Base-by-base conservation (phyloP, 495 filamentous ascomycete genomes). In the Diplogelasinospora grovesii region DNA sequence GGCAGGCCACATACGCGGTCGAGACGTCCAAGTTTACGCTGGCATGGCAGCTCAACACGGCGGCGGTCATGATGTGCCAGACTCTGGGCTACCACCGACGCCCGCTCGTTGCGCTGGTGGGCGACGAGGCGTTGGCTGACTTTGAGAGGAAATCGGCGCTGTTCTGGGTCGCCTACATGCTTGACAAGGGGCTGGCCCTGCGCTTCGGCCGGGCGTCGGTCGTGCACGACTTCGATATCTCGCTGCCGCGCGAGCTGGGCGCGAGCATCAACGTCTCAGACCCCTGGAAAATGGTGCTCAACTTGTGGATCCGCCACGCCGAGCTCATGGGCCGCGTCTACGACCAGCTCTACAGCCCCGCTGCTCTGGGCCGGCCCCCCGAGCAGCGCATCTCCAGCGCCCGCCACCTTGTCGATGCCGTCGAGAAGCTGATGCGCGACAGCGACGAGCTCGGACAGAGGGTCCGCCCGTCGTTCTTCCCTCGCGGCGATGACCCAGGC, bases 211-310 rank as follows among this genome's bases (percentile, higher is more conserved):
- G 79, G 4, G 73, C 78, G 0, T 72, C 77, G 0, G 59, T 66
- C 4, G 69, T 83, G 21, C 77, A 79, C 20, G 78, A 83, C 52
- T 80, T 71, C 54, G 82, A 85, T 42, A 78, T 84, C 48, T 73
- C 73, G 0, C 51, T 81, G 5, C 64, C 73, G 2, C 36, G 49
- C 1, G 49, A 54, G 10, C 48, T 67, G 8, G 64, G 63, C 1
- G 41, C 40, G 8, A 28, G 11, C 24, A 52, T 61, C 9, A 54
- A 53, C 2, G 50, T 59, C 13, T 46, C 55, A 1, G 56, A 65
- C 32, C 50, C 53, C 5, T 66, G 64, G 41, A 54, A 50, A 5
- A 48, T 60, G 11, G 49, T 69, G 11, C 57, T 65, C 41, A 54
- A 62, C 27, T 46, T 64, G 7, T 81, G 74, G 76, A 68, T 76